Conservation (phyloP, 768 basidiomycete genomes). For the Kwoniella europaea region DNA sequence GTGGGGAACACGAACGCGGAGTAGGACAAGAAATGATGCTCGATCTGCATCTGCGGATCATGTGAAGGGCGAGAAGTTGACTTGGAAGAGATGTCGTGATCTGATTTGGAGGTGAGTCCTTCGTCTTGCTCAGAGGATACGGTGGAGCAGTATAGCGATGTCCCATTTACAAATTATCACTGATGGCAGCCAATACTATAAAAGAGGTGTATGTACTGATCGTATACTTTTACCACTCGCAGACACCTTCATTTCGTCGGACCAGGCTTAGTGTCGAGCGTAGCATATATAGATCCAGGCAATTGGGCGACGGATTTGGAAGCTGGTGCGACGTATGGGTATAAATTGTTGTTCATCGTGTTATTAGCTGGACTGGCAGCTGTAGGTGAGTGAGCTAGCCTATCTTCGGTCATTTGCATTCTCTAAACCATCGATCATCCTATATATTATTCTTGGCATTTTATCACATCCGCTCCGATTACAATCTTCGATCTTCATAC, state of each 20-base stretch:
- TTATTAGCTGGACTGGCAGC: conserved; percentile 81
- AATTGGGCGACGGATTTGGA: conserved; percentile 91
- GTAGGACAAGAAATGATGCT: not conserved
- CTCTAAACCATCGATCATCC: no score
- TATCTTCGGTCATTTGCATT: no score
- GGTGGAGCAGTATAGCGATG: no score
- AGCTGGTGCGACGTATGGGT: conserved; percentile 83
- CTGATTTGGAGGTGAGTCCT: conserved; percentile 16
- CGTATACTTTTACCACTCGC: not conserved
- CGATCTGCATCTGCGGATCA: not conserved
- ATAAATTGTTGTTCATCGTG: conserved; percentile 82
- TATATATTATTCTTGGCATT: no score
- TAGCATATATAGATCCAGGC: conserved; percentile 71
- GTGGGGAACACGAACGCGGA: not conserved
- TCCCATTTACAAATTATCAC: no score
- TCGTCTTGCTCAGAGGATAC: no score
- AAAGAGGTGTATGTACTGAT: not conserved
- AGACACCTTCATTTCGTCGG: conserved; percentile 63
- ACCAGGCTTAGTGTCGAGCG: conserved; percentile 82
- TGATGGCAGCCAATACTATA: no score
- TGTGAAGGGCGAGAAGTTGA: not conserved
- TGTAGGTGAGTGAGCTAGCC: conserved; percentile 58
- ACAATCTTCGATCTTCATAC: not conserved
- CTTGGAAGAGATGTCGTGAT: conserved; percentile 14
- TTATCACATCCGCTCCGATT: no score